Evolutionary conservation across 768 basidiomycete genomes (phyloP), one percentile per base, ranked within the genome.

Genomic region (Lyophyllum shimeji): DNA sequence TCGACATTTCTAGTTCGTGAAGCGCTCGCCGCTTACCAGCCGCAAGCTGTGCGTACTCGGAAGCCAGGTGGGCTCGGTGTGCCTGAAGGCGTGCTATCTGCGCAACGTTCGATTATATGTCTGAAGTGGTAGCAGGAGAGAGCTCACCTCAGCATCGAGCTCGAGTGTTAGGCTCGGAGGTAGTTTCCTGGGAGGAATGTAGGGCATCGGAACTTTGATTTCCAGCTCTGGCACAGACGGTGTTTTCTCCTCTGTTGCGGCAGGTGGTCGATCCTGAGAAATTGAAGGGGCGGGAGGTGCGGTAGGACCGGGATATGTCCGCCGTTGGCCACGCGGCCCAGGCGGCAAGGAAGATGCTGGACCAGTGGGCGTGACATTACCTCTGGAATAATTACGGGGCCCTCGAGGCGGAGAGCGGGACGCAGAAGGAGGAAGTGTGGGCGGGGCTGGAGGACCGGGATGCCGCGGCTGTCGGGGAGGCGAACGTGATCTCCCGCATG

Each of bases 1-100:
- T 73, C 29, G 84, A 74, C 63, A 82, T 70, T 20, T 87, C 85
- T 9, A 87, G 68, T 61, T 90, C 89, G 46, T 84, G 81, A 40
- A 83, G 64, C 17, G 84, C 84, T 17, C 82, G 76, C 24, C 76
- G 77, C 17, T 74, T 68, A 2, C 65, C 72, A 63, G 75, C 78
- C n/a, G 64, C 62, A 17, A 75, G 65, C 17, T 72, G 70, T 24
- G 68, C 61, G 50, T 77, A 73, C 51, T 82, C 79, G 17, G 68
- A 56, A n/a, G 70, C 68, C 13, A 76, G 69, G 52, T 69, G 69
- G 7, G 69, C 63, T 5, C 78, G 76, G 52, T 78, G 77, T 0
- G 63, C 62, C 54, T 75, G 73, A 12, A 77, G 46, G 15, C 71
- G 72, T 47, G 65, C 55, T 39, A 76, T 67, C 73, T 74, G 40